phyloP scores from a whole-genome alignment of 495 filamentous ascomycete genomes.

The Trichoderma reesei region DNA sequence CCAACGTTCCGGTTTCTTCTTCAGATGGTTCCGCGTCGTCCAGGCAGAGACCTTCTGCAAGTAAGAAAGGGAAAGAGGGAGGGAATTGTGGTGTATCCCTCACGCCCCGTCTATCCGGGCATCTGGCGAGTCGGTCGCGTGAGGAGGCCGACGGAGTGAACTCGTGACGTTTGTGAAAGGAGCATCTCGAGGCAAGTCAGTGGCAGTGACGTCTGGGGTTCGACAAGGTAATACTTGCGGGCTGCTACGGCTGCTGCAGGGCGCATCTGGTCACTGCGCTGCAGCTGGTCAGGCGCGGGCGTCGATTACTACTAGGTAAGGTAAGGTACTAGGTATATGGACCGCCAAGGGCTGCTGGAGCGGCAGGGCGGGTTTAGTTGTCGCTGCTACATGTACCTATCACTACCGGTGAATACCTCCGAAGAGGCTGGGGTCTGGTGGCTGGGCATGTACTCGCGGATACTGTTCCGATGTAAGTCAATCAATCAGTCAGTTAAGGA shows the following conservation, averaged over 20 bases:
- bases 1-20: not conserved
- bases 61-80: not conserved
- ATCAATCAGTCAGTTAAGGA: no score
- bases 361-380: constrained; percentile 6
- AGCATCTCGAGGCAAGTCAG: not conserved
- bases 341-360: not conserved
- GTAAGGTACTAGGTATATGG: no score
- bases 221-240: not conserved
- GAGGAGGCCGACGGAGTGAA: not conserved
- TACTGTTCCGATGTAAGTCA: not conserved
- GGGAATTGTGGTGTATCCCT: not conserved
- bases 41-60: not conserved
- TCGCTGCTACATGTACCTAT: not conserved
- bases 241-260: not conserved
- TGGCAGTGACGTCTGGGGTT: not conserved
- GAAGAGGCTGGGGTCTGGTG: not conserved
- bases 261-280: no score
- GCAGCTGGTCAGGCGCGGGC: no score
- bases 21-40: not conserved
- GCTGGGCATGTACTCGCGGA: not conserved
- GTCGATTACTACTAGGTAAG: no score
- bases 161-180: not conserved
- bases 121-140: not conserved
- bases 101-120: not conserved
- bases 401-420: not conserved